A percentile compares a stretch with the other conserved stretches of the same genome.
These are phyloP conservation scores for Singerocomus inundabilis DNA, from an alignment of 1,284 basidiomycete species.

Conservation along the genomic window DNA sequence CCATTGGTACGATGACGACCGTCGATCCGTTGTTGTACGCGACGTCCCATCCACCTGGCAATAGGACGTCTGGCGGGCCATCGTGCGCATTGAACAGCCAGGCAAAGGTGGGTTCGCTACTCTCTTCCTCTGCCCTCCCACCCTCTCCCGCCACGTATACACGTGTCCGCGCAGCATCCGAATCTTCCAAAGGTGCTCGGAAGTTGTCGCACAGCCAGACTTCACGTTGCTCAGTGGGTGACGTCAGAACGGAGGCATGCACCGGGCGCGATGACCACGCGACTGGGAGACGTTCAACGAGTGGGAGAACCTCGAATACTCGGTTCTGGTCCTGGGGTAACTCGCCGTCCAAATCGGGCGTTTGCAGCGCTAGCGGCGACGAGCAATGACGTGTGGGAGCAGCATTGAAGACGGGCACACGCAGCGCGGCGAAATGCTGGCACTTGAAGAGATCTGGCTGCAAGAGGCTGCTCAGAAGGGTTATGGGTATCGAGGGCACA, in stretches of 20 bases:
- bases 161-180: neutral
- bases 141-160: neutral
- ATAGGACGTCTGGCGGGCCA: neutral
- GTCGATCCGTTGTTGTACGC: neutral
- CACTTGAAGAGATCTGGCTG: neutral
- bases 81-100: neutral
- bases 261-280: neutral
- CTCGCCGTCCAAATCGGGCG: neutral
- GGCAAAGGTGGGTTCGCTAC: neutral
- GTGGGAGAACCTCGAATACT: neutral
- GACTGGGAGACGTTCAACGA: neutral
- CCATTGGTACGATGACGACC: neutral
- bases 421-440: neutral
- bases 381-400: neutral
- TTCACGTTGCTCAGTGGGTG: neutral
- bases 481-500: too few species aligned
- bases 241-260: slow-evolving; percentile 1
- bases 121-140: too few species aligned
- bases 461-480: neutral
- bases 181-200: neutral
- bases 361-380: neutral
- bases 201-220: neutral
- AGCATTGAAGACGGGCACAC: too few species aligned
- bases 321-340: too few species aligned
- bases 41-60: neutral